phyloP scores from a whole-genome alignment of 306 rosid species.

The Quercus agrifolia region DNA sequence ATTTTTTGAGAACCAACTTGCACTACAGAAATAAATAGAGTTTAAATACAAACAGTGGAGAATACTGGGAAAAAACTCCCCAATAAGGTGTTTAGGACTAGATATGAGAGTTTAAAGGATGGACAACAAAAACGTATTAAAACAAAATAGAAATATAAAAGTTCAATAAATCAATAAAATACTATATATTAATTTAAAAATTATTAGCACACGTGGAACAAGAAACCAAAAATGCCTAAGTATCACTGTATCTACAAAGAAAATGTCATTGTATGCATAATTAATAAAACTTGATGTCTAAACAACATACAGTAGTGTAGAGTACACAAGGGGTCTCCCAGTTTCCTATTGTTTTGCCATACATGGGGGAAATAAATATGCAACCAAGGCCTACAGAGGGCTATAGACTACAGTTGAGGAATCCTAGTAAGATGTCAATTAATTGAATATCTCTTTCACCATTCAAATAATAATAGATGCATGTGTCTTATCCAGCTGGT shows the following conservation, averaged over 20 bases:
- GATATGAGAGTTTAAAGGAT: neutral
- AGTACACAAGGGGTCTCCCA: neutral
- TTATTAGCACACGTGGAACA: neutral
- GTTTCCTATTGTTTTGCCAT: neutral
- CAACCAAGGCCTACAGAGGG: neutral
- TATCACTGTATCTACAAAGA: neutral
- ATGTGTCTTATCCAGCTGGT: slow-evolving; percentile 26
- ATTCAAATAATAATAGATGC: slow-evolving; percentile 22
- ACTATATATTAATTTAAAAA: neutral
- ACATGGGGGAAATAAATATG: slow-evolving; percentile 10
- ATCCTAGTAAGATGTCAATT: slow-evolving; percentile 8
- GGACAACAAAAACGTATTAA: neutral
- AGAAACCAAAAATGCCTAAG: neutral
- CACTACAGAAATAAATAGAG: neutral
- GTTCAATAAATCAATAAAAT: neutral
- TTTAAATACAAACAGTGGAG: neutral
- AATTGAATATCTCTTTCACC: neutral
- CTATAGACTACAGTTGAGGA: neutral
- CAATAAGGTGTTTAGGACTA: neutral
- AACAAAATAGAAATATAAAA: neutral
- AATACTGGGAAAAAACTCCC: neutral
- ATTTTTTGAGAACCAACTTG: neutral
- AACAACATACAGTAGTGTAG: neutral
- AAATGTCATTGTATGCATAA: neutral
- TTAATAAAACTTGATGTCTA: neutral